Conservation (phyloP, 257 asterid genomes). For the Solanum verrucosum region DNA sequence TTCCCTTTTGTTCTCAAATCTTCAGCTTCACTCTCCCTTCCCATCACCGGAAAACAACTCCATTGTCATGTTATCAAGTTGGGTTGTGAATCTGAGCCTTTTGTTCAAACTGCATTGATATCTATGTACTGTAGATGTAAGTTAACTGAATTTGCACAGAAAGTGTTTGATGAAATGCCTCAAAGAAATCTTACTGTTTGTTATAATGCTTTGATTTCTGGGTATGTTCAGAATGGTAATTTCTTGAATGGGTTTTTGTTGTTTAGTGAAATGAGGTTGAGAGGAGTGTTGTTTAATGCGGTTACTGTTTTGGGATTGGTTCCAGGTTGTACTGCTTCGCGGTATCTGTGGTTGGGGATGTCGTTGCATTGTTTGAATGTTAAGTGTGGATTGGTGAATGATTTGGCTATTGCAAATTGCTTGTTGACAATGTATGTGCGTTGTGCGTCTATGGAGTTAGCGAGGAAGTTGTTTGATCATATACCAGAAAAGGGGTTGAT, state of each 20-base stretch:
- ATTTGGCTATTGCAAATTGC: conserved; percentile 59
- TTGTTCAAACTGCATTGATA: conserved; percentile 64
- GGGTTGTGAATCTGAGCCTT: conserved; percentile 72
- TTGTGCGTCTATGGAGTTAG: conserved; percentile 47
- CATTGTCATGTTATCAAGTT: conserved; percentile 67
- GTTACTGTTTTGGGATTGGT: conserved; percentile 75
- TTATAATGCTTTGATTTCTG: conserved; percentile 79
- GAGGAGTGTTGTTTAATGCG: conserved; percentile 20
- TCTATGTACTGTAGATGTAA: conserved; percentile 43
- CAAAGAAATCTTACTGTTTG: conserved; percentile 41
- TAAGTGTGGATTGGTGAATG: conserved; percentile 36
- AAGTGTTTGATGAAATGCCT: conserved; percentile 75
- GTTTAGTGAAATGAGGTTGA: conserved; percentile 48
- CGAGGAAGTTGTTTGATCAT: conserved; percentile 49
- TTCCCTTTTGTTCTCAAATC: conserved; percentile 81
- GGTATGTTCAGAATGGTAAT: conserved; percentile 30
- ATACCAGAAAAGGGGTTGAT: conserved; percentile 48
- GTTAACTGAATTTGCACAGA: conserved; percentile 23
- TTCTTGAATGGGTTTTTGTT: conserved; percentile 32
- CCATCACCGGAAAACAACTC: conserved; percentile 40
- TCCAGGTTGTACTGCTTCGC: conserved; percentile 45
- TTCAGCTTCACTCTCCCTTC: conserved; percentile 45
- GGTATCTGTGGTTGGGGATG: conserved; percentile 44
- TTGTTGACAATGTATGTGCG: conserved; percentile 72
- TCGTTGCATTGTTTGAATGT: conserved; percentile 47